These are phyloP conservation scores for Dactylonectria macrodidyma DNA, from an alignment of 2,329 filamentous ascomycete species.

Conservation along the genomic window DNA sequence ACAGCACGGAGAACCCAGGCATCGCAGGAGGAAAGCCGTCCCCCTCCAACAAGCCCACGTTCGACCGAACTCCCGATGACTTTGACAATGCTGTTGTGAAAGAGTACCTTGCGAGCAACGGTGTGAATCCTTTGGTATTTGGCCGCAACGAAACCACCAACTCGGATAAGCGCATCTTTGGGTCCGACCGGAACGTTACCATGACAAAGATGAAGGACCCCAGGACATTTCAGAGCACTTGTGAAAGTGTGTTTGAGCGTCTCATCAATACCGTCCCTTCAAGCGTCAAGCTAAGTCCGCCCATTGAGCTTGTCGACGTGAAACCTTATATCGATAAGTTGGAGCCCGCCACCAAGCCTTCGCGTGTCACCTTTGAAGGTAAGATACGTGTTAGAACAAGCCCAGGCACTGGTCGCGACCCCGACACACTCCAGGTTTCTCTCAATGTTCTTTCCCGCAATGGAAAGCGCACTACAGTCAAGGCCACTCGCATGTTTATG, in stretches of 20 bases:
- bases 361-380: too few species aligned
- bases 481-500: too few species aligned
- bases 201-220: constrained; percentile 63
- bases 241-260: constrained; percentile 67
- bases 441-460: too few species aligned
- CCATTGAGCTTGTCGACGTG: constrained; percentile 69
- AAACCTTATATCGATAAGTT: constrained; percentile 60
- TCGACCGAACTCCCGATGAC: constrained; percentile 63
- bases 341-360: too few species aligned
- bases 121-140: constrained; percentile 69
- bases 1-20: constrained; percentile 66
- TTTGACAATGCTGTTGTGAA: constrained; percentile 72
- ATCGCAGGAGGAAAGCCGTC: constrained; percentile 63
- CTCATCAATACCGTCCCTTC: constrained; percentile 74
- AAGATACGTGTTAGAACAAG: too few species aligned
- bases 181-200: constrained; percentile 69
- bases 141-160: constrained; percentile 65
- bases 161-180: constrained; percentile 71
- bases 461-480: too few species aligned
- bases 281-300: constrained; percentile 64
- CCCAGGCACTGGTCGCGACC: too few species aligned
- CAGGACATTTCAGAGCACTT: constrained; percentile 62
- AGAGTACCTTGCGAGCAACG: constrained; percentile 69
- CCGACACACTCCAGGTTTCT: too few species aligned
- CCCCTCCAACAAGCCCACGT: constrained; percentile 59